A percentile compares a stretch with the other conserved stretches of the same genome.
Evolutionary conservation across 2,329 filamentous ascomycete genomes (phyloP).

Genomic region (Karstenula rhodostoma): DNA sequence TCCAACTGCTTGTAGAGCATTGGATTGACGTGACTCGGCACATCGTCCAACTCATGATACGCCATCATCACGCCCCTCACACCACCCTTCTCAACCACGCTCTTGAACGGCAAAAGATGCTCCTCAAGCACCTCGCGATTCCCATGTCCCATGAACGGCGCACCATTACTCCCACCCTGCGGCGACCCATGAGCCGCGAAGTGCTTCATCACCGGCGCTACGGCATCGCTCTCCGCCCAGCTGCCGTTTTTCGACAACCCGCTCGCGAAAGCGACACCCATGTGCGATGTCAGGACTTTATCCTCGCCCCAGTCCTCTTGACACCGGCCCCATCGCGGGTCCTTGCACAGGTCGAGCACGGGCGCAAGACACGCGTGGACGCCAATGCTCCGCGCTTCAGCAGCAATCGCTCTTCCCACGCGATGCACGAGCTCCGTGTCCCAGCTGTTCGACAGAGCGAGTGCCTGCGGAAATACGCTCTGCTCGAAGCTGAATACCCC

Average conservation of each 20-base stretch:
- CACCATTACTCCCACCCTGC: constrained; percentile 54
- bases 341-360: constrained; percentile 55
- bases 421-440: constrained; percentile 54
- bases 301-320: constrained; percentile 60
- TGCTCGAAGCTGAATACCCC: constrained; percentile 57
- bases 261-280: constrained; percentile 56
- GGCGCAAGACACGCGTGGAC: constrained; percentile 57
- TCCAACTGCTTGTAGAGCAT: constrained; percentile 50
- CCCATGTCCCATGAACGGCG: constrained; percentile 56
- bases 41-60: constrained; percentile 54
- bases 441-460: constrained; percentile 54
- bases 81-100: constrained; percentile 53
- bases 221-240: constrained; percentile 53
- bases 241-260: constrained; percentile 56
- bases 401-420: constrained; percentile 54
- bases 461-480: constrained; percentile 55
- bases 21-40: constrained; percentile 52
- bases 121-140: constrained; percentile 55
- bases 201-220: constrained; percentile 57
- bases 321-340: constrained; percentile 55
- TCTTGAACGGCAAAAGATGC: constrained; percentile 55
- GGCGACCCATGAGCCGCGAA: constrained; percentile 57
- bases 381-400: constrained; percentile 55
- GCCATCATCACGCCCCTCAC: constrained; percentile 57
- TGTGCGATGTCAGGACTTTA: constrained; percentile 54